Conservation (phyloP, 495 filamentous ascomycete genomes). For the Lophiotrema nucula region DNA sequence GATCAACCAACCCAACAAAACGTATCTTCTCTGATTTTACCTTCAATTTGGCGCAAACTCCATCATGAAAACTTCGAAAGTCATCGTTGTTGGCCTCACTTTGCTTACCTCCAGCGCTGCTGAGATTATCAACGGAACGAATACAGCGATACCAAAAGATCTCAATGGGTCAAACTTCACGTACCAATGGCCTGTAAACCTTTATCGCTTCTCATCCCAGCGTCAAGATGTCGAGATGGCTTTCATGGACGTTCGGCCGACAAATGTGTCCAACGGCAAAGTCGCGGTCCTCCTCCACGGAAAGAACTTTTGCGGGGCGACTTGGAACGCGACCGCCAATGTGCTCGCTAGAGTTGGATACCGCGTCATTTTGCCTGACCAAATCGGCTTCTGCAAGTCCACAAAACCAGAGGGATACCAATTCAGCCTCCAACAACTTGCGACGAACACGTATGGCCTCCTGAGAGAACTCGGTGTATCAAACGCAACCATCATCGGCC, state of each 20-base stretch:
- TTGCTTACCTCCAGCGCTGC: not conserved
- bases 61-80: not conserved
- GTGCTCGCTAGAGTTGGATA: slow-evolving; percentile 41
- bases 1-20: no score
- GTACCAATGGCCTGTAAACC: slow-evolving; percentile 46
- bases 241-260: slow-evolving; percentile 48
- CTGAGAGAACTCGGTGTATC: slow-evolving; percentile 34
- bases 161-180: slow-evolving; percentile 20
- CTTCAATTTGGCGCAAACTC: no score
- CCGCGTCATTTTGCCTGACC: slow-evolving; percentile 48
- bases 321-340: slow-evolving; percentile 44
- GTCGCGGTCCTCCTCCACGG: slow-evolving; percentile 45
- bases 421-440: slow-evolving; percentile 46
- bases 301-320: slow-evolving; percentile 49
- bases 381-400: slow-evolving; percentile 52
- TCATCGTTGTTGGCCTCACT: not conserved
- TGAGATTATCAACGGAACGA: not conserved
- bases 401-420: slow-evolving; percentile 47
- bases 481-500: slow-evolving; percentile 46
- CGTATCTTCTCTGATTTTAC: no score
- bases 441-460: slow-evolving; percentile 44
- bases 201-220: slow-evolving; percentile 44
- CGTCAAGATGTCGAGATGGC: slow-evolving; percentile 45
- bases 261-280: slow-evolving; percentile 35
- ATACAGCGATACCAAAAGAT: not conserved